These are phyloP conservation scores for Alternaria brassicicola DNA, from an alignment of 2,329 filamentous ascomycete genomes.

Conservation along the genomic window DNA sequence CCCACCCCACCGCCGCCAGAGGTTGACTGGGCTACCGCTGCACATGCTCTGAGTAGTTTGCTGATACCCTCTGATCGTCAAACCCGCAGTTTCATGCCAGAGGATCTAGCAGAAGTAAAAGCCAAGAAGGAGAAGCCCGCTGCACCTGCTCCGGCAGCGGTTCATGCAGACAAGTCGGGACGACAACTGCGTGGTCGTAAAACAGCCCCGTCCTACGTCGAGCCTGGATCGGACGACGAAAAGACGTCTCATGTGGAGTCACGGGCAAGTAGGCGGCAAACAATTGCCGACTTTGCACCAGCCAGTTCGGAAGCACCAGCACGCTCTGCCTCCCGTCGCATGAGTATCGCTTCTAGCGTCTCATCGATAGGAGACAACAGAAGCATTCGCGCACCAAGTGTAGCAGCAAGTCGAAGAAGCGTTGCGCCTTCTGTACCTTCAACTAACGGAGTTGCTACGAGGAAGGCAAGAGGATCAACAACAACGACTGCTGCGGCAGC, in stretches of 20 bases:
- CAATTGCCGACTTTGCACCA: constrained; percentile 48
- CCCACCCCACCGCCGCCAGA: constrained; percentile 76
- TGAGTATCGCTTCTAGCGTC: constrained; percentile 54
- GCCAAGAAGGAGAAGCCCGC: constrained; percentile 61
- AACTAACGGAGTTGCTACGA: constrained; percentile 56
- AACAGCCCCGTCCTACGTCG: constrained; percentile 56
- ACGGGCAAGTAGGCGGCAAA: constrained; percentile 44
- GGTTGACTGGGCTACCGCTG: constrained; percentile 84
- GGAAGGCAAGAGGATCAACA: constrained; percentile 63
- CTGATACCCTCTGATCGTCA: constrained; percentile 79
- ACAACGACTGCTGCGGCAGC: constrained; percentile 47
- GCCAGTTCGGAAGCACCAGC: constrained; percentile 33
- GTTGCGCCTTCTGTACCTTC: constrained; percentile 28
- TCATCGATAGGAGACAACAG: constrained; percentile 46
- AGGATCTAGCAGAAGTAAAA: constrained; percentile 72
- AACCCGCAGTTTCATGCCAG: constrained; percentile 74
- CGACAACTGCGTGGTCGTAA: constrained; percentile 76
- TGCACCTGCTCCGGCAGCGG: constrained; percentile 39
- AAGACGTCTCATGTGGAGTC: constrained; percentile 35
- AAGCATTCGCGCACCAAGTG: constrained; percentile 43
- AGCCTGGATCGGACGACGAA: constrained; percentile 54
- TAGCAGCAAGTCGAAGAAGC: constrained; percentile 48
- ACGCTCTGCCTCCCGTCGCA: constrained; percentile 46
- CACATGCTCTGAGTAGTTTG: constrained; percentile 79
- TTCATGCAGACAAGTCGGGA: constrained; percentile 54